Evolutionary conservation across 352 stramenopile genomes (phyloP), one percentile per base, ranked within the genome.

Genomic region (Phytophthora hibernalis): DNA sequence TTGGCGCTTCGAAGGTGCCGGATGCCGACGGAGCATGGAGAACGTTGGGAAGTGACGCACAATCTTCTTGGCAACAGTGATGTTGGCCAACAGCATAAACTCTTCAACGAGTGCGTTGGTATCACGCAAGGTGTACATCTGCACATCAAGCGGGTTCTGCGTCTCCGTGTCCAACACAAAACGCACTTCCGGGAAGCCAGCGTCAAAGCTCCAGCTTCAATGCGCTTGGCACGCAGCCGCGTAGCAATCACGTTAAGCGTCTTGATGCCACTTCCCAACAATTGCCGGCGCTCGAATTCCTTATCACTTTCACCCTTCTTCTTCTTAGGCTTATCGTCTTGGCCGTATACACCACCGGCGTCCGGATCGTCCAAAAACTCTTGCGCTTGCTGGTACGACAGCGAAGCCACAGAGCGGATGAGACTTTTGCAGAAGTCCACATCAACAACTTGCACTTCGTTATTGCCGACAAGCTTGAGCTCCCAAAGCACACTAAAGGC

Each of bases 21-120:
- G 96, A 67, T 99, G 97, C 40, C 96, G 92, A 66, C 97, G 92
- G 20, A 99, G 77, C 61, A 99, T 90, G 0, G 93, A 98, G 43
- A 99, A 92, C 3, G 95, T 98, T 2, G 96, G 97, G 61, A 98
- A 99, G 56, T 97, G 87, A 20, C 94, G 90, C 54, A 93, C 81
- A 31, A 97, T 97, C 61, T 95, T 96, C 79, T 99, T 99, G 9
- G 96, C 92, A 0, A 99, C 98, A 10, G 97, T 98, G 54, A 99
- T 98, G 76, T 99, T 99, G 5, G 97, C 98, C 8, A 99, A 74
- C 28, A 99, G 80, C 98, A 99, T 99, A 57, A 99, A 99, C 80
- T 99, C 98, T 86, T 99, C 98, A 5, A 99, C 97, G 0, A 99
- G 70, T 33, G 89, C 86, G 77, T 99, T 99, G 1, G 97, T 97